Evolutionary conservation across 2,329 filamentous ascomycete genomes (phyloP).

Genomic region (Aotearoamyces nothofagi): DNA sequence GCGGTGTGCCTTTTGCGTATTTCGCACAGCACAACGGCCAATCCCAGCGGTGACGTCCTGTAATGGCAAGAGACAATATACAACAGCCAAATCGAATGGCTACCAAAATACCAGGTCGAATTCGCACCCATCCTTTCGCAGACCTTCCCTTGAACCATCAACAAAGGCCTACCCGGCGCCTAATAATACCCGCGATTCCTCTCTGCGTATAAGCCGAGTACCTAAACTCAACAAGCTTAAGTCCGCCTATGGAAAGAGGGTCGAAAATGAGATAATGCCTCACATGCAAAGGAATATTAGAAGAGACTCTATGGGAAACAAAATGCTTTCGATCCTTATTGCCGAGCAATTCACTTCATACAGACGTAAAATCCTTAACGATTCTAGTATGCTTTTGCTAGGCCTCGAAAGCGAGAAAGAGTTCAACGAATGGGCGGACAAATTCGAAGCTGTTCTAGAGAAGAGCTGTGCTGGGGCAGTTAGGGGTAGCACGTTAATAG

Average conservation of each 20-base stretch:
- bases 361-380: background rate
- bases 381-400: slow-evolving; percentile 1
- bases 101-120: background rate
- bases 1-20: slow-evolving; percentile 25
- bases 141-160: background rate
- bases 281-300: background rate
- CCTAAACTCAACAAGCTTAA: too few species aligned
- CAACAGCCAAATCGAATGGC: slow-evolving; percentile 1
- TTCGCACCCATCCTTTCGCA: background rate
- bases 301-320: background rate
- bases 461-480: slow-evolving; percentile 5
- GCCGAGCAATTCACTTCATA: background rate
- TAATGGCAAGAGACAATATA: slow-evolving; percentile 3
- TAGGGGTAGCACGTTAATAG: slow-evolving; percentile 5
- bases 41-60: slow-evolving; percentile 9
- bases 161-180: background rate
- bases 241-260: too few species aligned
- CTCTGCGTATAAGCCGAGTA: too few species aligned
- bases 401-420: slow-evolving; percentile 3
- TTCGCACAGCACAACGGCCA: slow-evolving; percentile 18
- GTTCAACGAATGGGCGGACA: slow-evolving; percentile 7
- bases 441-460: slow-evolving; percentile 6
- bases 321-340: background rate
- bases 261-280: background rate
- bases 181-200: too few species aligned